A percentile compares a stretch with the other conserved stretches of the same genome.
Conservation (phyloP, 495 filamentous ascomycete genomes). For the Daldinia loculata region DNA sequence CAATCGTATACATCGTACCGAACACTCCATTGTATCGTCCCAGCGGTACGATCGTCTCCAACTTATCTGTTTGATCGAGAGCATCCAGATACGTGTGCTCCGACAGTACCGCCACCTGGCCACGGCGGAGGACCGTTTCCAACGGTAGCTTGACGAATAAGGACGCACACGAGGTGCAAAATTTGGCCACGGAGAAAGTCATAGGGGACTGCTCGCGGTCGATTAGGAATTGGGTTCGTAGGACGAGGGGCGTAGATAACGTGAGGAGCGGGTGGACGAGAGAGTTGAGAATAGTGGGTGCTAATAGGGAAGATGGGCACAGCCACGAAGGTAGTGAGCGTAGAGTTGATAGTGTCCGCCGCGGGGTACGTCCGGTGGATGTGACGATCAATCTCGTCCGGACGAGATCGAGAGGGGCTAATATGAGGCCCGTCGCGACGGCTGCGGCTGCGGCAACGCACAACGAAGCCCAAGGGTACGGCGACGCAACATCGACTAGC, state of each 20-base stretch:
- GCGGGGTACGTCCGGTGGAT: slow-evolving; percentile 72
- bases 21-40: slow-evolving; percentile 82
- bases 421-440: slow-evolving; percentile 77
- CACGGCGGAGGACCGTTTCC: slow-evolving; percentile 89
- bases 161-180: slow-evolving; percentile 78
- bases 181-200: slow-evolving; percentile 78
- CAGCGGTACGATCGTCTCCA: slow-evolving; percentile 77
- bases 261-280: slow-evolving; percentile 82
- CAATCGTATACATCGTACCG: slow-evolving; percentile 87
- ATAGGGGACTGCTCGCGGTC: slow-evolving; percentile 84
- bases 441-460: slow-evolving; percentile 84
- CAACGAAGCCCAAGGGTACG: slow-evolving; percentile 76
- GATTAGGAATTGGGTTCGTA: slow-evolving; percentile 78
- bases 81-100: slow-evolving; percentile 53
- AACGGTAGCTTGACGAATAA: slow-evolving; percentile 86
- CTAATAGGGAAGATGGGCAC: slow-evolving; percentile 72
- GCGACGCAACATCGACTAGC: slow-evolving; percentile 68
- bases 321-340: slow-evolving; percentile 79
- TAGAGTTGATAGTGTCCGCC: slow-evolving; percentile 77
- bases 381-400: slow-evolving; percentile 90
- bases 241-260: slow-evolving; percentile 79
- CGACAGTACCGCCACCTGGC: slow-evolving; percentile 73
- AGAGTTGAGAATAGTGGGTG: slow-evolving; percentile 86
- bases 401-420: slow-evolving; percentile 88
- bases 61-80: slow-evolving; percentile 52